These are phyloP conservation scores for Ceratobasidium sp. DNA, from an alignment of 1,284 basidiomycete genomes.

Conservation along the genomic window DNA sequence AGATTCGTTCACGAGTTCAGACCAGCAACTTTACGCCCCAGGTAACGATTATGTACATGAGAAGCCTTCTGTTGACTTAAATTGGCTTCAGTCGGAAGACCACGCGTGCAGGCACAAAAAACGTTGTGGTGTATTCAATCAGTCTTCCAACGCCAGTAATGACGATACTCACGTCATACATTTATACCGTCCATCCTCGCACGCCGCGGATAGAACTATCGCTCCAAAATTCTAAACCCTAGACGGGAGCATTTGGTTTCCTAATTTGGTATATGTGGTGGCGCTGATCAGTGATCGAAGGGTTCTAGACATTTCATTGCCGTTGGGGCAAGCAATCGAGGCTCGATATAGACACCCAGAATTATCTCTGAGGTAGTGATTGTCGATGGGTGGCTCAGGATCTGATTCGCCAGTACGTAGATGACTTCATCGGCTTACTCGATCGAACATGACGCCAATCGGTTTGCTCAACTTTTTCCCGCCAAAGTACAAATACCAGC, in stretches of 20 bases:
- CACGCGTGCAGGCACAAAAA: too few relatives aligned
- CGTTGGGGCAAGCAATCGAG: too few relatives aligned
- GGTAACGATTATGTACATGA: too few relatives aligned
- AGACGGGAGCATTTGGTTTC: background rate
- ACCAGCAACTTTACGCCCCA: too few relatives aligned
- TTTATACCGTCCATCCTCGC: background rate
- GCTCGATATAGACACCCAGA: background rate
- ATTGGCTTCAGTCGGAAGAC: background rate
- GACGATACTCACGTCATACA: background rate
- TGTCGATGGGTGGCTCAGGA: background rate
- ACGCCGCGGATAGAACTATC: background rate
- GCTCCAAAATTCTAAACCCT: background rate
- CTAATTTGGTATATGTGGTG: background rate
- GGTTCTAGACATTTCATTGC: background rate
- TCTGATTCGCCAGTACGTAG: background rate
- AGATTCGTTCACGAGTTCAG: too few relatives aligned
- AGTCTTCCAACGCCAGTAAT: background rate
- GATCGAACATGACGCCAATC: conserved; percentile 4
- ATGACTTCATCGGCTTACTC: conserved; percentile 16
- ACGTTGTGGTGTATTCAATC: background rate
- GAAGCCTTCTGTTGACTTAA: too few relatives aligned
- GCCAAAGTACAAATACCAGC: background rate
- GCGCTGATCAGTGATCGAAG: background rate
- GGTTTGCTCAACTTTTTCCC: background rate
- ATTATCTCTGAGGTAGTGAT: background rate